Evolutionary conservation across 306 rosid species (phyloP).

Genomic region (Glycyrrhiza uralensis): DNA sequence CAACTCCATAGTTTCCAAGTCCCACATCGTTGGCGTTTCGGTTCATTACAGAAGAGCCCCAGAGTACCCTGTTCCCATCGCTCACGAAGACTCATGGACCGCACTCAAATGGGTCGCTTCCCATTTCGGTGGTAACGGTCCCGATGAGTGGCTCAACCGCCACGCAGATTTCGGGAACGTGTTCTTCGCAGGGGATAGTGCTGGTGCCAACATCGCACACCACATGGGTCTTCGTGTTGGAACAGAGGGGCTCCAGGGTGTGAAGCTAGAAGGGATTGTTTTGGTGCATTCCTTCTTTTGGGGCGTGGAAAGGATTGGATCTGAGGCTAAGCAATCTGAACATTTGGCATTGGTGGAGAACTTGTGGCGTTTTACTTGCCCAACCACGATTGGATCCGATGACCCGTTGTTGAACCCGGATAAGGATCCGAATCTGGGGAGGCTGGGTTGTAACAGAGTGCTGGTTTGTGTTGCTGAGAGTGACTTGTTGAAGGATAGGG

Average conservation of each 20-base stretch:
- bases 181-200: slow-evolving; percentile 58
- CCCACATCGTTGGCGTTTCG: slow-evolving; percentile 46
- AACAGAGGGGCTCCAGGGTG: slow-evolving; percentile 24
- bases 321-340: not conserved
- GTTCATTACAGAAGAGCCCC: slow-evolving; percentile 62
- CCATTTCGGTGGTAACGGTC: slow-evolving; percentile 36
- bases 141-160: slow-evolving; percentile 50
- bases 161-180: slow-evolving; percentile 36
- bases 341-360: not conserved
- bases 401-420: slow-evolving; percentile 63
- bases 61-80: slow-evolving; percentile 49
- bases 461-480: slow-evolving; percentile 62
- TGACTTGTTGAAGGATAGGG: slow-evolving; percentile 54
- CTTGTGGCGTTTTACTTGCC: slow-evolving; percentile 27
- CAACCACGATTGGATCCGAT: slow-evolving; percentile 41
- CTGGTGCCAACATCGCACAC: slow-evolving; percentile 57
- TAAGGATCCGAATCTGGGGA: slow-evolving; percentile 51
- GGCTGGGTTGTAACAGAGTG: slow-evolving; percentile 45
- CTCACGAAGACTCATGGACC: slow-evolving; percentile 55
- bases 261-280: slow-evolving; percentile 36
- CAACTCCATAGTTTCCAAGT: slow-evolving; percentile 31
- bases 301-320: slow-evolving; percentile 45
- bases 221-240: slow-evolving; percentile 47
- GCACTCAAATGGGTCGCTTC: slow-evolving; percentile 52
- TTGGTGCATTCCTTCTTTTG: slow-evolving; percentile 53